Evolutionary conservation across 2,329 filamentous ascomycete species (phyloP), one percentile per base, ranked within the genome.

Genomic region (Pseudogymnoascus sp.): DNA sequence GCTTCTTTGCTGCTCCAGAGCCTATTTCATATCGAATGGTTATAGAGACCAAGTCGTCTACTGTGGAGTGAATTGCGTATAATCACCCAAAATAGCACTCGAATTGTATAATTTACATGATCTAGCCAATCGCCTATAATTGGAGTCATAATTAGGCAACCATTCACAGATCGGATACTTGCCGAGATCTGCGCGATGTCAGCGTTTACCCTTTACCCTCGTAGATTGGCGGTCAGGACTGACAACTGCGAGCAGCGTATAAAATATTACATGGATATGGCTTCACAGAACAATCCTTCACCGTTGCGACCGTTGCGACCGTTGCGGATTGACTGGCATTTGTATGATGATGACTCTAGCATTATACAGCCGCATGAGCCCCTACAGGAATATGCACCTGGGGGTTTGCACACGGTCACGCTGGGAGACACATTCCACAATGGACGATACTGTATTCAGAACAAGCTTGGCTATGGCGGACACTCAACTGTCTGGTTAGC

Each of bases 401-500:
- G 67, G 1, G 68, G 66, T 1, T 67, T 63, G 34, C 66, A 65
- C 53, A 63, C 63, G 5, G 60, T 61, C 14, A 64, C 61, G 37
- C 42, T 69, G 2, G 71, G 72, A 1, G 71, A 75, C 43, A 36
- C 72, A 4, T 66, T 75, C 1, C 65, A 73, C 36, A 63, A 66
- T 11, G 75, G 71, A 16, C 67, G 74, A 63, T 77, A 77, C 63
- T 66, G 53, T 3, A 71, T 78, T 49, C 69, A 72, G 3, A 73
- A 77, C 62, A 78, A 78, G 64, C 70, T 78, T 12, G 75, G 75
- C 1, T 72, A 68, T 66, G 75, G 76, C 4, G 72, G 72, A n/a
- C 77, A 74, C 68, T 76, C 75, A 5, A 78, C 72, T 5, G 72
- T 77, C 56, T 79, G 75, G 75, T 72, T 77, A 53, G 72, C 75